phyloP scores from a whole-genome alignment of 2,329 filamentous ascomycete genomes.

The Sphaerostilbella broomeana region DNA sequence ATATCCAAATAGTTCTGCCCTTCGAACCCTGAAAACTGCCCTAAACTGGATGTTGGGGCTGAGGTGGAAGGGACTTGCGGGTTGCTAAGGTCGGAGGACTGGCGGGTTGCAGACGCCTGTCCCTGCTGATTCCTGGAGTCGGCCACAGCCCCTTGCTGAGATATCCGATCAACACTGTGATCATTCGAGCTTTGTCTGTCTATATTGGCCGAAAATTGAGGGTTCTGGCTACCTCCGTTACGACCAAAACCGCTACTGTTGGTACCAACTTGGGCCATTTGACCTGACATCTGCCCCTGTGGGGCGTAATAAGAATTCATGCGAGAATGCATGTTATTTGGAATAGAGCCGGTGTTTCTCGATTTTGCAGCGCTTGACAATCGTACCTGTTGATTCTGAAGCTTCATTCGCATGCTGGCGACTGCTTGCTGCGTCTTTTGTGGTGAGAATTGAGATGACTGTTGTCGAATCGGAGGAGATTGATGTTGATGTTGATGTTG shows the following conservation, averaged over 20 bases:
- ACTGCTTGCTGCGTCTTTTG: slow-evolving; percentile 8
- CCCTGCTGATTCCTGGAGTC: slow-evolving; percentile 9
- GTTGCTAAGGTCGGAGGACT: slow-evolving; percentile 10
- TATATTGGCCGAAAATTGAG: slow-evolving; percentile 17
- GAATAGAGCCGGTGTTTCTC: too few relatives aligned
- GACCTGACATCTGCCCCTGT: slow-evolving; percentile 17
- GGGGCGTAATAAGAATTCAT: slow-evolving; percentile 12
- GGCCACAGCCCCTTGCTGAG: slow-evolving; percentile 11
- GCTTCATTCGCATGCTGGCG: slow-evolving; percentile 2
- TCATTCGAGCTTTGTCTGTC: slow-evolving; percentile 14
- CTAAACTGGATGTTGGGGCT: slow-evolving; percentile 13
- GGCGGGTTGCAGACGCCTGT: slow-evolving; percentile 12
- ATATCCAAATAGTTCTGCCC: slow-evolving; percentile 22
- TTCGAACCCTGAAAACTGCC: slow-evolving; percentile 16
- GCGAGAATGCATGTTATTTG: too few relatives aligned
- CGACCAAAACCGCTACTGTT: slow-evolving; percentile 12
- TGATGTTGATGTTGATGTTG: slow-evolving; percentile 4
- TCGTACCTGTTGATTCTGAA: slow-evolving; percentile 16
- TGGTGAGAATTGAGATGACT: slow-evolving; percentile 6
- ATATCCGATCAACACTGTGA: slow-evolving; percentile 1
- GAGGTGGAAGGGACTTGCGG: slow-evolving; percentile 15
- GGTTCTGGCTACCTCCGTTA: slow-evolving; percentile 5
- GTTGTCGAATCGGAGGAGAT: slow-evolving; percentile 5
- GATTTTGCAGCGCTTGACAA: too few relatives aligned
- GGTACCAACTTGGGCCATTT: slow-evolving; percentile 13